Evolutionary conservation across 768 basidiomycete species (phyloP), one percentile per base, ranked within the genome.

Genomic region (Leccinellum rugosiceps): DNA sequence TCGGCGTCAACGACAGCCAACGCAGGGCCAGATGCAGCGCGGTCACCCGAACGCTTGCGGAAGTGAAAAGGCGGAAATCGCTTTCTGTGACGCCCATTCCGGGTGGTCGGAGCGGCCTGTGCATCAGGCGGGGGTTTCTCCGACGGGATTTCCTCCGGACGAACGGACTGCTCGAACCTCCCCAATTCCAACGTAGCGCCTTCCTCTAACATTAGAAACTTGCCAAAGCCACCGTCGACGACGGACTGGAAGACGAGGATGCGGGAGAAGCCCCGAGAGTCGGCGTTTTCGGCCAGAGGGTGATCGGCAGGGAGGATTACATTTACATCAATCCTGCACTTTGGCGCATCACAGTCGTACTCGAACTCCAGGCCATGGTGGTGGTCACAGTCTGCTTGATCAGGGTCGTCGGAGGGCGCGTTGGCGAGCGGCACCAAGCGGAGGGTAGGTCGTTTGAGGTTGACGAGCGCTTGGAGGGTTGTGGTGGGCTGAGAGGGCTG

Each of bases 401-500:
- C 70, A 32, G 75, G 68, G 15, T 80, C 79, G 26, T 84, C 81
- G 34, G 78, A 76, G 2, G 77, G 65, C 14, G 80, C 66, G 21
- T 72, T 64, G 4, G 78, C 64, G 19, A 90, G 76, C 1, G 87
- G 92, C 8, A 85, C 86, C 4, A 95, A 82, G 13, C 87, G 83
- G 32, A 98, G 80, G 1, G 92, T 86, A 1, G 94, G 94, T 5
- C 94, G 84, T 69, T 95, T 96, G 64, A 97, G 84, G 68, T 97
- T 98, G 61, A 97, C 94, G 32, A 95, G 80, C 0, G 94, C 94
- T 74, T 97, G 94, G 0, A 98, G 78, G 2, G 94, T 96, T 0
- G 94, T 98, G 0, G 94, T 96, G 0, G 94, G 85, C 65, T 93
- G 88, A 10, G 86, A 81, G 30, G 84, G 71, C 91, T 93, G 49